Percentiles rank a stretch among this genome's conserved stretches.
Evolutionary conservation across 352 stramenopile genomes (phyloP).

Genomic region (Vaucheria bursata): DNA sequence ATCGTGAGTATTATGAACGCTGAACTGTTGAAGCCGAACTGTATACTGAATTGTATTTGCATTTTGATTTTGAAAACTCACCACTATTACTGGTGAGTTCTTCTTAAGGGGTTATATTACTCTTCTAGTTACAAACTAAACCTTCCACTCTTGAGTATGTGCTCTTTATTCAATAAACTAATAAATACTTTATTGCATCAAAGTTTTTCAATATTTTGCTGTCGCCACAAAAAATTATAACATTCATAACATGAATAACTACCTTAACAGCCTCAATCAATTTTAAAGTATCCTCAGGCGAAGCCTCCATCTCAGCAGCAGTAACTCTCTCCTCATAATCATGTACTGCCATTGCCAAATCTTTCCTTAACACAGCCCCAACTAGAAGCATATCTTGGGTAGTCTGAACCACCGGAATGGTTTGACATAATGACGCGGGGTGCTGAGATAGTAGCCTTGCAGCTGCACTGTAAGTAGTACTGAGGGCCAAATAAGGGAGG

Average conservation of each 20-base stretch:
- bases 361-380: constrained; percentile 30
- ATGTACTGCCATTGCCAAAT: constrained; percentile 25
- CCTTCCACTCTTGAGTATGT: too few species aligned
- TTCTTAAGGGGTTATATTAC: too few species aligned
- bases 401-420: constrained; percentile 5
- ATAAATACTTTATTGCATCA: too few species aligned
- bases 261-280: constrained; percentile 1
- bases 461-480: constrained; percentile 4
- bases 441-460: neutral
- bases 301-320: neutral
- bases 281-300: neutral
- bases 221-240: too few species aligned
- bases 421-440: neutral
- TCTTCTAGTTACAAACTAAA: too few species aligned
- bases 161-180: too few species aligned
- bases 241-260: neutral
- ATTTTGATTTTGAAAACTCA: too few species aligned
- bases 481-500: constrained; percentile 2
- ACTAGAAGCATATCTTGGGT: constrained; percentile 34
- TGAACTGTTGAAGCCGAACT: too few species aligned
- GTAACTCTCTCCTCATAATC: constrained; percentile 2
- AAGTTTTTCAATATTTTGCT: too few species aligned
- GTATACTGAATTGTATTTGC: too few species aligned
- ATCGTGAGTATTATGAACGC: too few species aligned
- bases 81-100: too few species aligned